These are phyloP conservation scores for Blumeria hordei DNA, from an alignment of 2,329 filamentous ascomycete genomes.

Conservation along the genomic window DNA sequence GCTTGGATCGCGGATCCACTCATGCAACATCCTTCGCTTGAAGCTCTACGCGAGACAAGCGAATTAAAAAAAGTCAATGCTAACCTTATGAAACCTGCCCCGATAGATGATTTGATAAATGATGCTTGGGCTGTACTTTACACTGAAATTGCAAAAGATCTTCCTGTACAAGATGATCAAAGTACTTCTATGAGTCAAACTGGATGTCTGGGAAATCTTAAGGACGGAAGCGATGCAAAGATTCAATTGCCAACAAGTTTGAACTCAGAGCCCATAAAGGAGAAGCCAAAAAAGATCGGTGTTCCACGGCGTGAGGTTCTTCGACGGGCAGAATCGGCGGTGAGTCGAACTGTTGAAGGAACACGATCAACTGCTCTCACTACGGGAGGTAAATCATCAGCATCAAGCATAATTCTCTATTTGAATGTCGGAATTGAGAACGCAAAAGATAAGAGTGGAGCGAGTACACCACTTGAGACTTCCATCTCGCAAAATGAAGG, in stretches of 20 bases:
- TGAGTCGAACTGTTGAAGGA: conserved; percentile 18
- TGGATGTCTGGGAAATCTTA: conserved; percentile 13
- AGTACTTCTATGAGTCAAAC: conserved; percentile 6
- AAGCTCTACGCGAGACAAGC: conserved; percentile 38
- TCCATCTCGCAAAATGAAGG: conserved; percentile 2
- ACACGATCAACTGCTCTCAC: conserved; percentile 16
- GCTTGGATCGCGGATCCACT: conserved; percentile 27
- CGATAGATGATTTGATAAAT: conserved; percentile 81
- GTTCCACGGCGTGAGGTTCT: conserved; percentile 24
- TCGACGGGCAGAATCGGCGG: conserved; percentile 34
- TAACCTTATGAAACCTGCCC: conserved; percentile 59
- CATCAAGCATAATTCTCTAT: conserved; percentile 16
- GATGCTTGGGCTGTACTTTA: conserved; percentile 71
- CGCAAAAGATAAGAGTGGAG: conserved; percentile 1
- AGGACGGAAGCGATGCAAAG: conserved; percentile 1
- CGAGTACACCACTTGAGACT: conserved; percentile 1
- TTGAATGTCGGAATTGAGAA: conserved; percentile 10
- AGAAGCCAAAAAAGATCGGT: conserved; percentile 11
- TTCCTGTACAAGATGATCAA: conserved; percentile 21
- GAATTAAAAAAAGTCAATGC: conserved; percentile 63
- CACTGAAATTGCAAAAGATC: conserved; percentile 33
- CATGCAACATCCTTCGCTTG: conserved; percentile 25
- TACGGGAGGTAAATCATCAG: conserved; percentile 11
- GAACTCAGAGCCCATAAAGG: conserved; percentile 10
- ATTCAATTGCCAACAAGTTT: not conserved